Percentiles rank a stretch among this genome's conserved stretches.
phyloP scores from a whole-genome alignment of 495 filamentous ascomycete genomes.

The Hypoxylon rickii region DNA sequence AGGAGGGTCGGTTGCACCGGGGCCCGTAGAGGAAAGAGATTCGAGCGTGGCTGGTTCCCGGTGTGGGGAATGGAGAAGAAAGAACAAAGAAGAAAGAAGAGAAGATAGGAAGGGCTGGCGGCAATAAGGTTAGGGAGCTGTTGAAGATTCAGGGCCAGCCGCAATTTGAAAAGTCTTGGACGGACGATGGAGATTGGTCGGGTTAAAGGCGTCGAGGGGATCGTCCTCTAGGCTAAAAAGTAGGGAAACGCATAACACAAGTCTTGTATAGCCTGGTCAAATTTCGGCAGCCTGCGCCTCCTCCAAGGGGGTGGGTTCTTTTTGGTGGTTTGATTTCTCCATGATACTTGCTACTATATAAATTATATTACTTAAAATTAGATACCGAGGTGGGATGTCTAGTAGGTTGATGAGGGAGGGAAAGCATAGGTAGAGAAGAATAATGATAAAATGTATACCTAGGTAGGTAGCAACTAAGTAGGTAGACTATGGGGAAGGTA shows the following conservation, averaged over 20 bases:
- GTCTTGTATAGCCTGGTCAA: slow-evolving; percentile 32
- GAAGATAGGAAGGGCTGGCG: slow-evolving; percentile 24
- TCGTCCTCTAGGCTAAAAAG: slow-evolving; percentile 40
- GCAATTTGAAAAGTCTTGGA: slow-evolving; percentile 15
- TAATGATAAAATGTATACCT: no score
- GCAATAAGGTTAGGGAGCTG: slow-evolving; percentile 20
- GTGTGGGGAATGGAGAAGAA: no score
- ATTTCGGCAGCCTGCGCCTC: slow-evolving; percentile 28
- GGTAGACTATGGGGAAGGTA: no score
- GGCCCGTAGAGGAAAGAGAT: slow-evolving; percentile 33
- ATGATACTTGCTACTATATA: no score
- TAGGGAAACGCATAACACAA: slow-evolving; percentile 28
- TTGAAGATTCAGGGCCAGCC: slow-evolving; percentile 16
- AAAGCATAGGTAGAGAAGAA: no score
- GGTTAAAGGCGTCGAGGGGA: slow-evolving; percentile 35
- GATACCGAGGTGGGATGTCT: no score
- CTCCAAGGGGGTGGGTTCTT: neutral
- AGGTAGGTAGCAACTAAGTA: no score
- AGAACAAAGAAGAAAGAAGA: no score
- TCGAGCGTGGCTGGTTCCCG: slow-evolving; percentile 23
- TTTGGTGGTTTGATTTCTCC: no score
- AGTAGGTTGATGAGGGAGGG: no score
- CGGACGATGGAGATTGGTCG: slow-evolving; percentile 35
- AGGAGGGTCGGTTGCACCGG: slow-evolving; percentile 24
- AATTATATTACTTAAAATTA: no score